phyloP scores from a whole-genome alignment of 495 filamentous ascomycete species.

The Chaetomidium leptoderma region DNA sequence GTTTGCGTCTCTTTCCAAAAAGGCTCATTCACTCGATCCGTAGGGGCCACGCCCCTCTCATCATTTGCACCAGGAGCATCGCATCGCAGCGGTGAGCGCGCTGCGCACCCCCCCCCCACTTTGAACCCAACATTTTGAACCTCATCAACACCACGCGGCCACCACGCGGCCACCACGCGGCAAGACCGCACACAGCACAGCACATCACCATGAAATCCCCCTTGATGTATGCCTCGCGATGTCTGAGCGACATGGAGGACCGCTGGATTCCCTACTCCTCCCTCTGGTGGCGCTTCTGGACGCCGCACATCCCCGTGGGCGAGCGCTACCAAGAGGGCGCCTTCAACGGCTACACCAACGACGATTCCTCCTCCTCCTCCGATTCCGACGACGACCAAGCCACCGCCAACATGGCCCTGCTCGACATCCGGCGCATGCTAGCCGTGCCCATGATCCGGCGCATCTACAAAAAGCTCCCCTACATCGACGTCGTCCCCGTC shows the following conservation, averaged over 20 bases:
- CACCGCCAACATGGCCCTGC: background rate
- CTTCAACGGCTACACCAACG: constrained; percentile 13
- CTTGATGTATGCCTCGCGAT: constrained; percentile 6
- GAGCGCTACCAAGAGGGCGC: constrained; percentile 21
- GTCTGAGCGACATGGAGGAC: constrained; percentile 16
- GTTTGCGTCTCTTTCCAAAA: no score
- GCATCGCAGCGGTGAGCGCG: no score
- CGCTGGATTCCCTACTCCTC: constrained; percentile 16
- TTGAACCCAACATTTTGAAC: no score
- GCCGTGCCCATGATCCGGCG: constrained; percentile 7
- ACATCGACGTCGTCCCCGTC: constrained; percentile 18
- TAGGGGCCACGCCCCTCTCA: no score
- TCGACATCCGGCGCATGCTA: constrained; percentile 16
- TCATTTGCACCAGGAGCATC: no score
- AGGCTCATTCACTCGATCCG: no score
- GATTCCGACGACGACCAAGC: background rate
- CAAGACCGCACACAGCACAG: background rate
- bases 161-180: no score
- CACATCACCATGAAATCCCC: constrained; percentile 13
- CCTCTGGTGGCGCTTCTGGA: constrained; percentile 24
- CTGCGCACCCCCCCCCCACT: no score
- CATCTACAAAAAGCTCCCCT: constrained; percentile 19
- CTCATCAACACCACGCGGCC: no score
- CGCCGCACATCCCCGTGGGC: constrained; percentile 12
- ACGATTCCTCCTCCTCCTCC: no score